Percentiles rank a stretch among this genome's conserved stretches.
These are phyloP conservation scores for Trichophyton simii DNA, from an alignment of 2,329 filamentous ascomycete species.

Conservation along the genomic window DNA sequence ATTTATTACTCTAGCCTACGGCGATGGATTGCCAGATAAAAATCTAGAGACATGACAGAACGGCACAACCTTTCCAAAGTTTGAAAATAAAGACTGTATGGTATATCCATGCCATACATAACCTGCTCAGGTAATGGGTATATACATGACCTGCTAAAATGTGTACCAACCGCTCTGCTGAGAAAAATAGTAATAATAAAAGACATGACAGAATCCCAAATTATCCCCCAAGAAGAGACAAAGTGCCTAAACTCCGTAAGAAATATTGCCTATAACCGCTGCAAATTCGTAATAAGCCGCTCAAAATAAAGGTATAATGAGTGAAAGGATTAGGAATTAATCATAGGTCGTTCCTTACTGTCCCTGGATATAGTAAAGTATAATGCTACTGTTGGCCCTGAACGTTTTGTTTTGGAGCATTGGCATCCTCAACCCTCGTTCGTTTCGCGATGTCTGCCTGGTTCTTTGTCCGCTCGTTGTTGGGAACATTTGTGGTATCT, in stretches of 20 bases:
- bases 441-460: not conserved
- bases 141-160: not conserved
- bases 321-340: not conserved
- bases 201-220: not conserved
- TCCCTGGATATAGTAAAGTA: not conserved
- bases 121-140: not conserved
- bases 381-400: slow-evolving; percentile 3
- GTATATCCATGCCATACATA: not conserved
- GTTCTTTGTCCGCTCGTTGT: not conserved
- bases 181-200: not conserved
- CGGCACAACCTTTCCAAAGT: not conserved
- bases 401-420: slow-evolving; percentile 8
- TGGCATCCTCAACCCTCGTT: slow-evolving; percentile 12
- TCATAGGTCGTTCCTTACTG: not conserved
- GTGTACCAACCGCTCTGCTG: not conserved
- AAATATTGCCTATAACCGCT: not conserved
- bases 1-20: not conserved
- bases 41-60: not conserved
- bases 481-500: slow-evolving; percentile 33
- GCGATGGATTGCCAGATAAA: not conserved
- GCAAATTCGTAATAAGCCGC: not conserved
- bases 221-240: not conserved
- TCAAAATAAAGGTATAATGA: not conserved
- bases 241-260: not conserved
- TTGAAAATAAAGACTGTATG: too few species aligned